Evolutionary conservation across 1,284 basidiomycete genomes (phyloP).

Genomic region (Cutaneotrichosporon curvatum): DNA sequence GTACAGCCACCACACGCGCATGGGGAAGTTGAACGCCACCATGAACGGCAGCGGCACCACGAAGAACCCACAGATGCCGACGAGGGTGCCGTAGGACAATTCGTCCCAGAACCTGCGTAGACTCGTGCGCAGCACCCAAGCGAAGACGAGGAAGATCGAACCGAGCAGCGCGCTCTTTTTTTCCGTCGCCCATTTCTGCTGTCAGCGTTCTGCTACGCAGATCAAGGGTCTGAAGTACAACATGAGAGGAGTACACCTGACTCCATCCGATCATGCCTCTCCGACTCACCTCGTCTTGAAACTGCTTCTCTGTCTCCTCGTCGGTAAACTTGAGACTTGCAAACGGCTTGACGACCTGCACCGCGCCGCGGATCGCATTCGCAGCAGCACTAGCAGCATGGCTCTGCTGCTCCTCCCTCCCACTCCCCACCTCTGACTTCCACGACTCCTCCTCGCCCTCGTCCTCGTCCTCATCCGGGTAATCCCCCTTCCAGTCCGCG

Average conservation of each 20-base stretch:
- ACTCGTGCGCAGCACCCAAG: slow-evolving; percentile 32
- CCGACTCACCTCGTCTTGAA: slow-evolving; percentile 32
- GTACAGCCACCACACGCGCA: slow-evolving; percentile 21
- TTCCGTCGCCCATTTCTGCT: slow-evolving; percentile 23
- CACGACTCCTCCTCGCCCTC: no score
- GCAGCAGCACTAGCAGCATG: no score
- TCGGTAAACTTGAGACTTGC: slow-evolving; percentile 29
- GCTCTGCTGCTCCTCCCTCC: no score
- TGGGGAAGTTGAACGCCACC: slow-evolving; percentile 29
- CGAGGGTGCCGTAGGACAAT: slow-evolving; percentile 30
- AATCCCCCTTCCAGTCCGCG: not conserved
- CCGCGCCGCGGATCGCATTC: no score
- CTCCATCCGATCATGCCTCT: no score
- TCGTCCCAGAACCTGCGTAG: slow-evolving; percentile 17
- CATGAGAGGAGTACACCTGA: no score
- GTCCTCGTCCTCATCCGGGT: no score
- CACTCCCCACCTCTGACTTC: no score
- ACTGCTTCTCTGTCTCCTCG: slow-evolving; percentile 34
- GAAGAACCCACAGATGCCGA: slow-evolving; percentile 34
- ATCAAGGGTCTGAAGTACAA: no score
- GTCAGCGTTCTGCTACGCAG: no score
- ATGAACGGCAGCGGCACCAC: slow-evolving; percentile 35
- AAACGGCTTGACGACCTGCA: no score
- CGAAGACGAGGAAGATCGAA: slow-evolving; percentile 33
- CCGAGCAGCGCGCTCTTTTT: slow-evolving; percentile 16